These are phyloP conservation scores for Arthrinium puccinioides DNA, from an alignment of 2,329 filamentous ascomycete species.

Conservation along the genomic window DNA sequence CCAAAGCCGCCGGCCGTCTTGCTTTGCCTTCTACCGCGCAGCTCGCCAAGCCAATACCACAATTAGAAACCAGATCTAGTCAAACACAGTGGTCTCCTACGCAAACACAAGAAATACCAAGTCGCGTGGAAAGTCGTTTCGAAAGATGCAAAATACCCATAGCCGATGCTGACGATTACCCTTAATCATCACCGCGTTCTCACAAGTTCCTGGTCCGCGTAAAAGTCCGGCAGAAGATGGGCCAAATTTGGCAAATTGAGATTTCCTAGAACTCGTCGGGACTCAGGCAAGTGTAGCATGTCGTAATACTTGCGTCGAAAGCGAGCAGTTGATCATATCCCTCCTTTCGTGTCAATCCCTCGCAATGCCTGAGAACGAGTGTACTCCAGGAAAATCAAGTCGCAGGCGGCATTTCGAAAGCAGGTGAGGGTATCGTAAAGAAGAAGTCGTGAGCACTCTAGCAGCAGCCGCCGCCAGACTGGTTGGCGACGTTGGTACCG, in stretches of 20 bases:
- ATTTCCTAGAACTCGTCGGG: constrained; percentile 8
- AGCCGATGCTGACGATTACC: background rate
- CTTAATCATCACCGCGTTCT: constrained; percentile 1
- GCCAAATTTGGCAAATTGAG: constrained; percentile 5
- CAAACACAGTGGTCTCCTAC: too few relatives aligned
- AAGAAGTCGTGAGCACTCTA: constrained; percentile 41
- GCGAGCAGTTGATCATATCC: constrained; percentile 4
- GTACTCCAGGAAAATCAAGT: constrained; percentile 3
- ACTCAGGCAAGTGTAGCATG: constrained; percentile 4
- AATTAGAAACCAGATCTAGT: too few relatives aligned
- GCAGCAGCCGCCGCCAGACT: constrained; percentile 82
- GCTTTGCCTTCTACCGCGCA: too few relatives aligned
- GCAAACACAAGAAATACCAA: too few relatives aligned
- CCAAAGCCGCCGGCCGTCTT: too few relatives aligned
- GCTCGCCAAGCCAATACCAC: too few relatives aligned
- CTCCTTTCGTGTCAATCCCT: constrained; percentile 1
- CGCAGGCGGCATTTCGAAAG: constrained; percentile 2
- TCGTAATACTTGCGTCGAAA: constrained; percentile 1
- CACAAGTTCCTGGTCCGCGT: constrained; percentile 1
- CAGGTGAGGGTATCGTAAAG: constrained; percentile 8
- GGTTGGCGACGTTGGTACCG: constrained; percentile 87
- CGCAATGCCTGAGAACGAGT: constrained; percentile 3
- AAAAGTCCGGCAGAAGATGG: constrained; percentile 1
- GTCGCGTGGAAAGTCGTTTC: too few relatives aligned
- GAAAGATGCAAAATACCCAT: too few relatives aligned